Conservation (phyloP, 1,139 yeast genomes). For the Trichomonascaceae sp. region DNA sequence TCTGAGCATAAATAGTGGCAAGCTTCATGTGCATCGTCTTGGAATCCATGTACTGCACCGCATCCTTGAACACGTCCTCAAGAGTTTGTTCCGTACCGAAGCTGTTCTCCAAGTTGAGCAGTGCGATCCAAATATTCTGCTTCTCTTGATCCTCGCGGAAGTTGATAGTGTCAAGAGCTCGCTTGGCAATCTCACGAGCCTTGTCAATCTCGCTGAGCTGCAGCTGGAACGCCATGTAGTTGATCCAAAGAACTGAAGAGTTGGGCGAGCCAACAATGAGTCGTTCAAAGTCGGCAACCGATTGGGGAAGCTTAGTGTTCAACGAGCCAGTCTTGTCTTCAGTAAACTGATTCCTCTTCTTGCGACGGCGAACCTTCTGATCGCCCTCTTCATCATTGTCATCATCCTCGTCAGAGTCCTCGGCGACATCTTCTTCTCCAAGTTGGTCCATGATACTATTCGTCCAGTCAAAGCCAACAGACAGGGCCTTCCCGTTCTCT, state of each 20-base stretch:
- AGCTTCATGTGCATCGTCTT: constrained; percentile 67
- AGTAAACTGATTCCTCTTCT: constrained; percentile 32
- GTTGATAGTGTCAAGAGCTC: constrained; percentile 82
- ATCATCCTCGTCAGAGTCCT: constrained; percentile 32
- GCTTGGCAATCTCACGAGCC: constrained; percentile 84
- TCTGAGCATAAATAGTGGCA: constrained; percentile 58
- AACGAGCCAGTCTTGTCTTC: constrained; percentile 82
- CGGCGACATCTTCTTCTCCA: constrained; percentile 36
- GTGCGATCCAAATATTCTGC: constrained; percentile 90
- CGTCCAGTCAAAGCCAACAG: constrained; percentile 91
- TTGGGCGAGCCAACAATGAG: constrained; percentile 83
- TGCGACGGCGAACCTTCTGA: constrained; percentile 28
- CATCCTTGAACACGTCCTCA: constrained; percentile 65
- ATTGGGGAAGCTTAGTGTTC: constrained; percentile 78
- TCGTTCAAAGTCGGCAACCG: constrained; percentile 84
- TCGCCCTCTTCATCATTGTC: constrained; percentile 21
- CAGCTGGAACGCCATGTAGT: constrained; percentile 94
- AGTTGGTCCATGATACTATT: constrained; percentile 70
- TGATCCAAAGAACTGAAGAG: constrained; percentile 93
- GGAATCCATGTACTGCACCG: constrained; percentile 88
- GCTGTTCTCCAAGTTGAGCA: constrained; percentile 83
- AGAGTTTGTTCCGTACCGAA: constrained; percentile 80
- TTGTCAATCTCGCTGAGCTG: constrained; percentile 88
- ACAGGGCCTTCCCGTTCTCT: constrained; percentile 15
- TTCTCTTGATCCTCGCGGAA: constrained; percentile 91